Percentiles rank a stretch among this genome's conserved stretches.
Evolutionary conservation across 2,329 filamentous ascomycete species (phyloP).

Genomic region (Fusarium sublunatum): DNA sequence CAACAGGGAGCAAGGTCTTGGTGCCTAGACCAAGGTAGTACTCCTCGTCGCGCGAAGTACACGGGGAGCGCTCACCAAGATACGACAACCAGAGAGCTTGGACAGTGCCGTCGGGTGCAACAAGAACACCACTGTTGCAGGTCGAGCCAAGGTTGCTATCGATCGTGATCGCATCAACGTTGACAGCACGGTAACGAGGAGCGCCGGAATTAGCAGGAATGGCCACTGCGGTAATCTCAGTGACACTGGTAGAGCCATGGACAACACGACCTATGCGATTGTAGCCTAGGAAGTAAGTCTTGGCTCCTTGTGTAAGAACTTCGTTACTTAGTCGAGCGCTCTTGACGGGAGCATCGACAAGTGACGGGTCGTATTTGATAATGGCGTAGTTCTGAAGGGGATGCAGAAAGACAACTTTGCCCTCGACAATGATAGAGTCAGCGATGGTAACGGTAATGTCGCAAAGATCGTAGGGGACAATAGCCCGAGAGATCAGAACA

Average conservation of each 20-base stretch:
- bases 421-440: conserved; percentile 93
- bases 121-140: conserved; percentile 92
- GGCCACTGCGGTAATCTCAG: conserved; percentile 95
- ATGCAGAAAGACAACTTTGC: conserved; percentile 94
- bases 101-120: conserved; percentile 89
- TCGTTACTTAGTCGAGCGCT: conserved; percentile 85
- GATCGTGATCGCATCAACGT: conserved; percentile 96
- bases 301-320: conserved; percentile 89
- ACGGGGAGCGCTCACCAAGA: conserved; percentile 84
- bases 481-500: conserved; percentile 91
- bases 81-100: conserved; percentile 98
- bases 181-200: conserved; percentile 92
- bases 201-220: conserved; percentile 94
- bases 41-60: conserved; percentile 88
- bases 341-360: conserved; percentile 94
- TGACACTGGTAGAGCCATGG: conserved; percentile 92
- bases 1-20: conserved; percentile 87
- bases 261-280: conserved; percentile 96
- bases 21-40: conserved; percentile 95
- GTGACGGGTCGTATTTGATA: conserved; percentile 89
- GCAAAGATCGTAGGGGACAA: conserved; percentile 95
- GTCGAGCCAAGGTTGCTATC: conserved; percentile 92
- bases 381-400: conserved; percentile 97
- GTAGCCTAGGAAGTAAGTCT: conserved; percentile 97
- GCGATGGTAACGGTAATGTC: conserved; percentile 97